Base-by-base conservation (phyloP, 179 eudicot species). In the Beta corolliflora region DNA sequence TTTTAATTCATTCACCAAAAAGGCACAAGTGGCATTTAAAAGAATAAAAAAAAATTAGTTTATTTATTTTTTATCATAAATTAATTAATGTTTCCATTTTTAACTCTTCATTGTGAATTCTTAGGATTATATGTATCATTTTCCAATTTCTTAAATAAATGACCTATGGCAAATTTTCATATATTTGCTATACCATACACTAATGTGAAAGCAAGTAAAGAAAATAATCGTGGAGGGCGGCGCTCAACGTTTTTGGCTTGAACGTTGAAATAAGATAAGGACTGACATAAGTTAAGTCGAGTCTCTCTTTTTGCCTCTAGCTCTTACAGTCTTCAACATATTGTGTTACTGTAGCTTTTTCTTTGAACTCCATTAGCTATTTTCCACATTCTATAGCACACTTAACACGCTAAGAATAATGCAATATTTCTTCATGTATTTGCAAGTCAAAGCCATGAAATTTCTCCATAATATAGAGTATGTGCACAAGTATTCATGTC, bases 171-270 rank as follows among this genome's bases (percentile, higher is more conserved):
- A 3, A 2, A 36, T 36, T 36, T 36, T 36, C 41, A 36, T 36
- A 36, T 4, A 29, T 12, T 64, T 25, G 25, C 44, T 12, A 25
- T 0, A 10, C 69, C 69, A 64, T 64, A 29, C 18, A 64, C 1
- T 5, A 29, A 36, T 64, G 69, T 64, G 69, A 64, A 64, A 5
- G n/a, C 23, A 3, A 11, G 11, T 36, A 16, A 15, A 64, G 4
- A 25, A 9, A 9, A 13, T 55, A 3, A 55, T 12, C 1, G 6
- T 63, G 31, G 9, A 48, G 18, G 41, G 13, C 36, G 59, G 44
- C 36, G 58, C 58, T 72, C 76, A 72, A 48, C 21, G 45, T 21
- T 72, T 50, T 18, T 18, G 76, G 59, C 58, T 72, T 72, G 76
- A 52, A 72, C 53, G 23, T 48, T 50, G 76, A 72, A n/a, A 72